Conservation (phyloP, 2,329 filamentous ascomycete genomes). For the Kalaharituber pfeilii region DNA sequence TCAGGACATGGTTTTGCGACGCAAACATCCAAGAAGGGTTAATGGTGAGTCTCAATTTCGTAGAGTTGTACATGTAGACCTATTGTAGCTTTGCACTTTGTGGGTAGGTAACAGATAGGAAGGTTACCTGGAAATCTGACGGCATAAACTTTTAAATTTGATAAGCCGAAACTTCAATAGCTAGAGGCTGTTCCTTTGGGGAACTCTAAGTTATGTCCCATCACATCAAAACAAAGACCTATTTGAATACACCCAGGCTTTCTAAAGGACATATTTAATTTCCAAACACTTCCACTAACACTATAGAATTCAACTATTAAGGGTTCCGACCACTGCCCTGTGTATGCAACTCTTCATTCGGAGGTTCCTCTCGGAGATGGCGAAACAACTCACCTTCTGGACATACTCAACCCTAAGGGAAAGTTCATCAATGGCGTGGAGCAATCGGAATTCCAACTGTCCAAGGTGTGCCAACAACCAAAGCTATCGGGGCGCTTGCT, state of each 20-base stretch:
- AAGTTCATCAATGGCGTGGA: constrained; percentile 47
- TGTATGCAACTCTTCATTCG: constrained; percentile 56
- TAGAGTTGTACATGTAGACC: background rate
- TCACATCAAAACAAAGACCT: background rate
- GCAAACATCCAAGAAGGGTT: constrained; percentile 85
- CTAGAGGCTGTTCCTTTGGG: no score
- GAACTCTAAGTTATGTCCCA: no score
- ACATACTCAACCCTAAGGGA: constrained; percentile 61
- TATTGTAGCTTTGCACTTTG: no score
- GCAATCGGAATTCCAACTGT: constrained; percentile 36
- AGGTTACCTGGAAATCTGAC: no score
- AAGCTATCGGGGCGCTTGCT: constrained; percentile 66
- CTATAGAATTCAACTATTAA: no score
- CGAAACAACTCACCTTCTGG: constrained; percentile 26
- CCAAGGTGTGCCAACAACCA: constrained; percentile 49
- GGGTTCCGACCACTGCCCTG: constrained; percentile 92
- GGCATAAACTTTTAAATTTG: no score
- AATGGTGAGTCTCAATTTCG: constrained; percentile 34
- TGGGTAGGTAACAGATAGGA: no score
- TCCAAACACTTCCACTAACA: no score
- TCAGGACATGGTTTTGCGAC: constrained; percentile 62
- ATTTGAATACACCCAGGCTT: no score
- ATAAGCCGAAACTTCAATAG: no score
- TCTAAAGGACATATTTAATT: no score
- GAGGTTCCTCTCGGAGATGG: background rate